phyloP scores from a whole-genome alignment of 208 protist genomes.

The Entamoeba moshkovskii region DNA sequence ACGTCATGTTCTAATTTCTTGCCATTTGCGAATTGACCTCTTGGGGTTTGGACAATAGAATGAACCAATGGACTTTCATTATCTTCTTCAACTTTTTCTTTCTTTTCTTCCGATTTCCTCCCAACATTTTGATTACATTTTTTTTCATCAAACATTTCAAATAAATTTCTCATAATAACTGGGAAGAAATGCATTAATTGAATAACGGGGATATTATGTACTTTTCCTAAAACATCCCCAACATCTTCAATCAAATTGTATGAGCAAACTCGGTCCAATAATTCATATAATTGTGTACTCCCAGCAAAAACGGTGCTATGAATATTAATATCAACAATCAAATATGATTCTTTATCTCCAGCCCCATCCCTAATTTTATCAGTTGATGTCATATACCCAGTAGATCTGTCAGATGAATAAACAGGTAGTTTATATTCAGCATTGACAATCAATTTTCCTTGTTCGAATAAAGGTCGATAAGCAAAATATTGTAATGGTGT shows the following conservation, averaged over 20 bases:
- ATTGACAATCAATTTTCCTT: not conserved
- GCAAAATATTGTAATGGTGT: not conserved
- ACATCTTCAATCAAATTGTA: not conserved
- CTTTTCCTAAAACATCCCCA: not conserved
- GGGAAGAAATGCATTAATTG: not conserved
- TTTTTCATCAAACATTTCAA: not conserved
- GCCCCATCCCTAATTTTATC: not conserved
- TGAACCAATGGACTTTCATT: not conserved
- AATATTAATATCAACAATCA: not conserved
- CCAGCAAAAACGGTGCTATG: not conserved
- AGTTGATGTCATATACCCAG: not conserved
- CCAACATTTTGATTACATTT: not conserved
- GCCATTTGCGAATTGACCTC: not conserved
- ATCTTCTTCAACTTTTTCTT: not conserved
- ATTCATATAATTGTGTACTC: not conserved
- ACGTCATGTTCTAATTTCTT: not conserved
- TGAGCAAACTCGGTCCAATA: not conserved
- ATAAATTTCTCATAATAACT: not conserved
- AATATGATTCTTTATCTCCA: not conserved
- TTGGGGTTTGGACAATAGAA: not conserved
- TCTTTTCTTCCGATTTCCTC: not conserved
- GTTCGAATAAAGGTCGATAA: not conserved
- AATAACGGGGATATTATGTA: not conserved
- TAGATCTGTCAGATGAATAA: not conserved
- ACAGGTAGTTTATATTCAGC: not conserved